Percentiles rank a stretch among this genome's conserved stretches.
phyloP scores from a whole-genome alignment of 2,329 filamentous ascomycete genomes.

The Arthroderma sp. region DNA sequence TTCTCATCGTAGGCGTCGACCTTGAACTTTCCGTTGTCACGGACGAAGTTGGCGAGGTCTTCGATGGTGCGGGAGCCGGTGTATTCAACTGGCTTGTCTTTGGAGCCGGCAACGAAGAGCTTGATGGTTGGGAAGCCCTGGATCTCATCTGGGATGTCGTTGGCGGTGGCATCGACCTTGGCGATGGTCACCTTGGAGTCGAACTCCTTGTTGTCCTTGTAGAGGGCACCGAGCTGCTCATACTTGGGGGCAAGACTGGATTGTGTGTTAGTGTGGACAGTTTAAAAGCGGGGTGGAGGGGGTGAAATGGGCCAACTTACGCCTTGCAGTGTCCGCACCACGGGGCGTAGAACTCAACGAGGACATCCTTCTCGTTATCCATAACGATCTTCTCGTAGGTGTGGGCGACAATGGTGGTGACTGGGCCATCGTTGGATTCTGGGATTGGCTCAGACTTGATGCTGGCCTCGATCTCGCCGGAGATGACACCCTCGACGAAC shows the following conservation, averaged over 20 bases:
- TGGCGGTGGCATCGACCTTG: slow-evolving; percentile 92
- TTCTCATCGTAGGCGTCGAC: slow-evolving; percentile 52
- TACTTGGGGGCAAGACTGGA: slow-evolving; percentile 52
- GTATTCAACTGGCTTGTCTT: slow-evolving; percentile 77
- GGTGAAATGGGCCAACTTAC: slow-evolving; percentile 26
- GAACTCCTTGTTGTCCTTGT: slow-evolving; percentile 38
- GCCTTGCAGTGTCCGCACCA: slow-evolving; percentile 62
- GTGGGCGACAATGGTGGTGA: slow-evolving; percentile 81
- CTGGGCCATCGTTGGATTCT: slow-evolving; percentile 80
- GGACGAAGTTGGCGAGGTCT: slow-evolving; percentile 83
- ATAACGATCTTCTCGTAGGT: slow-evolving; percentile 86
- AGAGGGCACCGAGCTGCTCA: slow-evolving; percentile 50
- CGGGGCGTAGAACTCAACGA: slow-evolving; percentile 96
- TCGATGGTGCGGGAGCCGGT: slow-evolving; percentile 75
- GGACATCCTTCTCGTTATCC: slow-evolving; percentile 89
- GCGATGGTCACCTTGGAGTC: slow-evolving; percentile 53
- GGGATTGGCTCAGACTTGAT: slow-evolving; percentile 98
- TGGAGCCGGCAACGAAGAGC: slow-evolving; percentile 83
- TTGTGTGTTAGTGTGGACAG: slow-evolving; percentile 4
- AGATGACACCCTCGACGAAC: slow-evolving; percentile 75
- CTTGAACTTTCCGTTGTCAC: slow-evolving; percentile 88
- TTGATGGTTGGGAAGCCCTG: slow-evolving; percentile 99
- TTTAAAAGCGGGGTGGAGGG: slow-evolving; percentile 3
- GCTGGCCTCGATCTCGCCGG: slow-evolving; percentile 84
- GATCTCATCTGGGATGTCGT: slow-evolving; percentile 95